phyloP scores from a whole-genome alignment of 306 rosid species.

The Sechiopsis laciniata region DNA sequence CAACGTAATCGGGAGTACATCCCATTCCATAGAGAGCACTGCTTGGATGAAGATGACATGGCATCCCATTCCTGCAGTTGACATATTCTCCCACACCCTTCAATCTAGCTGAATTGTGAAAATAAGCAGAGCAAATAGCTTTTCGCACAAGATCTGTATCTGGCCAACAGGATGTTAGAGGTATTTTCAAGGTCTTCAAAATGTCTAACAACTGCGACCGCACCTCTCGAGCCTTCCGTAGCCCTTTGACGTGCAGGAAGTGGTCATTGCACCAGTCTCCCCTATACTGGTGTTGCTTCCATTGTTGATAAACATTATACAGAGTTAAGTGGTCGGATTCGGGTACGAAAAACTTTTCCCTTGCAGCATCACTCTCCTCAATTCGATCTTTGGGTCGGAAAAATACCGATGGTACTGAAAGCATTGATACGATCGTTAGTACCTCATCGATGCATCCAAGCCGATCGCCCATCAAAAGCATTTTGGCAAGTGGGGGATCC shows the following conservation, averaged over 20 bases:
- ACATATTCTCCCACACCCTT: conserved; percentile 98
- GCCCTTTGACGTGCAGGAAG: conserved; percentile 83
- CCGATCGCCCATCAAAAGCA: conserved; percentile 86
- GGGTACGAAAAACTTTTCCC: conserved; percentile 82
- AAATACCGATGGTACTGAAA: conserved; percentile 94
- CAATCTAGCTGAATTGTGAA: conserved; percentile 80
- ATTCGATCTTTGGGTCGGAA: conserved; percentile 91
- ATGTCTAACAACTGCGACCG: conserved; percentile 89
- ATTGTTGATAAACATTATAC: conserved; percentile 87
- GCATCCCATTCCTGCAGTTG: conserved; percentile 81
- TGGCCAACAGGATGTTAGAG: conserved; percentile 63
- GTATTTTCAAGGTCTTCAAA: conserved; percentile 76
- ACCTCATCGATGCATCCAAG: conserved; percentile 82
- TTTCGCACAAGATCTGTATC: conserved; percentile 83
- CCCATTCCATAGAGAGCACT: conserved; percentile 98
- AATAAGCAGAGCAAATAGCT: conserved; percentile 93
- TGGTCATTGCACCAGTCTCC: conserved; percentile 99
- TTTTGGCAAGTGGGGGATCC: conserved; percentile 97
- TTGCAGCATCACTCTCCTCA: conserved; percentile 98
- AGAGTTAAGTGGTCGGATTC: conserved; percentile 91
- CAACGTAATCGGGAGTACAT: conserved; percentile 85
- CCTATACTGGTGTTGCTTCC: conserved; percentile 92
- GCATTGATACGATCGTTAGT: conserved; percentile 91
- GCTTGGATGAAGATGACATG: conserved; percentile 92
- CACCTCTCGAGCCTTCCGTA: conserved; percentile 90